These are phyloP conservation scores for Carallia pectinifolia DNA, from an alignment of 345 rosid species.

Conservation along the genomic window DNA sequence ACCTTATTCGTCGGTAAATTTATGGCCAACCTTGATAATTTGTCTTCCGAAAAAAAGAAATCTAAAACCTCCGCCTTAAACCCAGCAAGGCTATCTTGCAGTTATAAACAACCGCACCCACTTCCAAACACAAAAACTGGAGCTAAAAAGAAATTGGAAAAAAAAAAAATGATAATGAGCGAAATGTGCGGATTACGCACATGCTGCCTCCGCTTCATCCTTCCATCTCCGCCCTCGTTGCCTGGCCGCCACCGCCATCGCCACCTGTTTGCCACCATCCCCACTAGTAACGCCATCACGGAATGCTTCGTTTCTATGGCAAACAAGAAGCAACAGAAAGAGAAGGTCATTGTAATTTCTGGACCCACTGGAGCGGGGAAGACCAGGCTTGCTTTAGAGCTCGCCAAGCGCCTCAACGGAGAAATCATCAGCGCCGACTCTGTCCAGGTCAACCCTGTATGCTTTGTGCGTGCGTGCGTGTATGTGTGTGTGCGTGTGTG, in stretches of 20 bases:
- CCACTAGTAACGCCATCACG: conserved; percentile 22
- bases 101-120: no score
- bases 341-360: conserved; percentile 77
- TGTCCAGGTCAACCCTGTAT: conserved; percentile 55
- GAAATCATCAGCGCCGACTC: conserved; percentile 98
- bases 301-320: conserved; percentile 33
- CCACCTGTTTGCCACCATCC: conserved; percentile 36
- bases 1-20: no score
- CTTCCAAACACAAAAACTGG: no score
- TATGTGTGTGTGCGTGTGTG: no score
- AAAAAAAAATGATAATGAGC: conserved; percentile 34
- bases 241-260: conserved; percentile 32
- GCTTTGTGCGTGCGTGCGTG: not conserved
- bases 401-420: conserved; percentile 82
- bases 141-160: no score
- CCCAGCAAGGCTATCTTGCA: no score
- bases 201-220: conserved; percentile 38
- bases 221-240: conserved; percentile 14
- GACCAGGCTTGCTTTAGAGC: conserved; percentile 81
- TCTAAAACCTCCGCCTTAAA: no score
- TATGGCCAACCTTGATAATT: no score
- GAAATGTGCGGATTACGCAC: conserved; percentile 46
- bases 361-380: conserved; percentile 96
- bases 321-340: conserved; percentile 49
- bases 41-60: no score